Percentiles rank a stretch among this genome's conserved stretches.
These are phyloP conservation scores for Barnettozyma salicaria DNA, from an alignment of 805 yeast genomes.

Conservation along the genomic window DNA sequence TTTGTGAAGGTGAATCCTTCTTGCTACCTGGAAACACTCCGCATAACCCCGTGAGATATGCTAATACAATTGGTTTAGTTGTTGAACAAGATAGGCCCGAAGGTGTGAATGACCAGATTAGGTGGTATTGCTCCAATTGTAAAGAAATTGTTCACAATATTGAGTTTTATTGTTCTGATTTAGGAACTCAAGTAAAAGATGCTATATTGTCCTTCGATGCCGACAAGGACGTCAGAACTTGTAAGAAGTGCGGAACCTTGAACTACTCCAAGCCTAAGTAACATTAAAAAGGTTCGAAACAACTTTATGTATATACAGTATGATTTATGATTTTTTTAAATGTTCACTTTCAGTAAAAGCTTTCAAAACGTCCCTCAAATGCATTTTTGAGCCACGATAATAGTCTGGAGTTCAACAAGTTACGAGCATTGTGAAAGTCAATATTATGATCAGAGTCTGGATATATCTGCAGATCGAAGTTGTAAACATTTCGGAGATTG, in stretches of 20 bases:
- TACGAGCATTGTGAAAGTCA: constrained; percentile 69
- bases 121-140: constrained; percentile 86
- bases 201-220: constrained; percentile 70
- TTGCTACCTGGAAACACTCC: constrained; percentile 80
- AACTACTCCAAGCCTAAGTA: constrained; percentile 58
- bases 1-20: constrained; percentile 84
- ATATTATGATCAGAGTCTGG: constrained; percentile 94
- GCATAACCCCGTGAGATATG: constrained; percentile 84
- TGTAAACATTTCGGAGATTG: constrained; percentile 46
- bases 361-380: constrained; percentile 36
- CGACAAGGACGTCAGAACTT: constrained; percentile 59
- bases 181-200: constrained; percentile 85
- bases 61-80: constrained; percentile 82
- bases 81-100: constrained; percentile 88
- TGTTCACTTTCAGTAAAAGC: constrained; percentile 4
- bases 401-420: constrained; percentile 65
- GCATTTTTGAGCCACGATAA: constrained; percentile 53
- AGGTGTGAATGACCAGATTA: constrained; percentile 59
- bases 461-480: constrained; percentile 80
- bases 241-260: constrained; percentile 66
- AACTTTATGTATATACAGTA: neutral
- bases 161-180: constrained; percentile 68
- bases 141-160: constrained; percentile 57
- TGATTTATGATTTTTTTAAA: neutral
- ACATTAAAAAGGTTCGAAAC: neutral